A percentile compares a stretch with the other conserved stretches of the same genome.
Conservation (phyloP, 78 protist species). For the Polysphondylium violaceum region DNA sequence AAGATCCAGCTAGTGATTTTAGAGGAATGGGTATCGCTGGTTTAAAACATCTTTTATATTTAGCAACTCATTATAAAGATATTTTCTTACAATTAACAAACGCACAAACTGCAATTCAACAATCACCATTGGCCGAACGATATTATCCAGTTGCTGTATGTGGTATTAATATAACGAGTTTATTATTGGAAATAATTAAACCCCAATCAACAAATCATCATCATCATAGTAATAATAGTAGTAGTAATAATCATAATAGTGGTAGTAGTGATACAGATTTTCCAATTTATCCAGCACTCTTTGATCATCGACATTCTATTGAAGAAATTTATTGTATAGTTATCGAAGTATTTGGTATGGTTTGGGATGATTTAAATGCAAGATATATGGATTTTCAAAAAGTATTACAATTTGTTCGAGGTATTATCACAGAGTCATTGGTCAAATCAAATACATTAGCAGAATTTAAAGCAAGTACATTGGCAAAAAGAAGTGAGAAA, state of each 20-base stretch:
- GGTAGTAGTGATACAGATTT: neutral
- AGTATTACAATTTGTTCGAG: constrained; percentile 13
- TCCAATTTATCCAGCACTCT: constrained; percentile 26
- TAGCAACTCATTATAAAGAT: constrained; percentile 38
- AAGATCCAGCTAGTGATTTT: constrained; percentile 79
- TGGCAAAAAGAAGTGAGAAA: constrained; percentile 7
- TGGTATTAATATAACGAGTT: constrained; percentile 54
- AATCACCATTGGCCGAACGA: neutral
- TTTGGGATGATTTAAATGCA: constrained; percentile 56
- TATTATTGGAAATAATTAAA: constrained; percentile 45
- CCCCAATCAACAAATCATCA: constrained; percentile 5
- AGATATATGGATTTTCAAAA: constrained; percentile 57
- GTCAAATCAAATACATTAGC: neutral
- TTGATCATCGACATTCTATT: constrained; percentile 21
- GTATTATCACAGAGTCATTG: constrained; percentile 15
- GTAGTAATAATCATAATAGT: no score
- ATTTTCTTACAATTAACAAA: neutral
- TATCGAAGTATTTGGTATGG: constrained; percentile 52
- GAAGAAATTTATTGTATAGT: constrained; percentile 38
- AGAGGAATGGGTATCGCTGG: constrained; percentile 81
- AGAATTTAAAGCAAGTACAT: constrained; percentile 7
- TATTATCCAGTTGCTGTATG: constrained; percentile 69
- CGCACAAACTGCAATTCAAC: constrained; percentile 4
- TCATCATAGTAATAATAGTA: no score
- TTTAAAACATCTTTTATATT: constrained; percentile 51